Evolutionary conservation across 768 basidiomycete species (phyloP), one percentile per base, ranked within the genome.

Genomic region (Plicaturopsis crispa): DNA sequence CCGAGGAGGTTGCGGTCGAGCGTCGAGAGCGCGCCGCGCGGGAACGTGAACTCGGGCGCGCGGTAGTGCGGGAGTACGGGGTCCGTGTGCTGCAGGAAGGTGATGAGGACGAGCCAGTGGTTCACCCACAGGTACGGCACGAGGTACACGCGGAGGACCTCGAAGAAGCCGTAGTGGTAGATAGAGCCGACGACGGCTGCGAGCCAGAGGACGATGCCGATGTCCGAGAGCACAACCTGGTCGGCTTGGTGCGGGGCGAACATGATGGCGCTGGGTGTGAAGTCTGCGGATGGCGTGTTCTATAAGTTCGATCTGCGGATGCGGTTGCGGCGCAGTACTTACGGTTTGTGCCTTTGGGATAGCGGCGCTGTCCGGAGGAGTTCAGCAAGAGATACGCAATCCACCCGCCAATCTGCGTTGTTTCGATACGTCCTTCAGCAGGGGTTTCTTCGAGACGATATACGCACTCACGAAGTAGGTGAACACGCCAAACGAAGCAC

Each of bases 111-210:
- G 39, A 75, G 63, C 69, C 70, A 73, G 59, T 65, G 63, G 49
- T 60, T 60, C 33, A 19, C 18, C 84, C 86, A 90, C 43, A 98
- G 70, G 66, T 97, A 98, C 37, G 93, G 91, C 13, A 87, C 71
- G 39, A 87, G 57, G 60, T 97, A 99, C 46, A 84, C 62, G 46
- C 76, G 72, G 64, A 87, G 75, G 35, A 96, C 81, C 33, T 75
- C 75, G 33, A 60, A 54, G 62, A 89, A 82, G 24, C 89, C 83
- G 38, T 69, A 76, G 35, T 67, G 57, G 56, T 73, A 64, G 42
- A 77, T 69, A 51, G 77, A 75, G 34, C 60, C 62, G n/a, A 43
- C 62, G 37, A 96, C 42, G 10, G 57, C 75, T 39, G 59, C 69
- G 32, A 89, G 49, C 81, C 86, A 87, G 45, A 91, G 47, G 36